Evolutionary conservation across 2,329 filamentous ascomycete genomes (phyloP).

Genomic region (Colletotrichum costaricense): DNA sequence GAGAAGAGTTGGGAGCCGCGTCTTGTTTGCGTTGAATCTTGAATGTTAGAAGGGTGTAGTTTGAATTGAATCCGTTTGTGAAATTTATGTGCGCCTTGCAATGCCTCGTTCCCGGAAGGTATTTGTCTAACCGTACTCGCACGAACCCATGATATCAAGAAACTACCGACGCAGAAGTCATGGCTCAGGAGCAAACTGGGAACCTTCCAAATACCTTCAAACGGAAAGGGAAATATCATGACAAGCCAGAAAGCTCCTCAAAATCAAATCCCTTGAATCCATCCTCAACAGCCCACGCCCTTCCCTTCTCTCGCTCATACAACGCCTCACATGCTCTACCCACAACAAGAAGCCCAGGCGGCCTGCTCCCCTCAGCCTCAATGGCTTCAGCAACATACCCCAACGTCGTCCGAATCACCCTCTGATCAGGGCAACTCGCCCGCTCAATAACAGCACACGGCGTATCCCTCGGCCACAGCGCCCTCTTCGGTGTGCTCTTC

Average conservation of each 20-base stretch:
- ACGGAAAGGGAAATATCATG: neutral
- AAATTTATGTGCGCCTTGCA: neutral
- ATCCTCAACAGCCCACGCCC: constrained; percentile 87
- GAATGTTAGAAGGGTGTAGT: neutral
- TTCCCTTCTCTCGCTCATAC: constrained; percentile 64
- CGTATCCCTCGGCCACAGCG: constrained; percentile 78
- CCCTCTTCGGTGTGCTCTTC: constrained; percentile 39
- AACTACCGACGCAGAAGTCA: neutral
- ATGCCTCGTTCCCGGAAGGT: neutral
- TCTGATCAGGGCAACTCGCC: constrained; percentile 92
- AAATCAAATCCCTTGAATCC: constrained; percentile 81
- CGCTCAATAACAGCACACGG: constrained; percentile 94
- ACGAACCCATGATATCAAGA: neutral
- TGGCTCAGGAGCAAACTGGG: neutral
- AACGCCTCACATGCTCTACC: constrained; percentile 87
- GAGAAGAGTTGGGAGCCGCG: no score
- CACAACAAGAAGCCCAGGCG: constrained; percentile 88
- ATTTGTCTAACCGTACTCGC: neutral
- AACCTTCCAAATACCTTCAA: neutral
- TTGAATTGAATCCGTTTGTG: neutral
- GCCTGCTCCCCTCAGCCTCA: constrained; percentile 88
- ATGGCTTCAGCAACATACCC: constrained; percentile 83
- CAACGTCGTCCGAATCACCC: constrained; percentile 89
- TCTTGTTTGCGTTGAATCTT: neutral
- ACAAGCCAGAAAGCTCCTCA: constrained; percentile 39